A percentile compares a stretch with the other conserved stretches of the same genome.
These are phyloP conservation scores for Phytopythium cucurbitacearum DNA, from an alignment of 352 stramenopile species.

Conservation along the genomic window DNA sequence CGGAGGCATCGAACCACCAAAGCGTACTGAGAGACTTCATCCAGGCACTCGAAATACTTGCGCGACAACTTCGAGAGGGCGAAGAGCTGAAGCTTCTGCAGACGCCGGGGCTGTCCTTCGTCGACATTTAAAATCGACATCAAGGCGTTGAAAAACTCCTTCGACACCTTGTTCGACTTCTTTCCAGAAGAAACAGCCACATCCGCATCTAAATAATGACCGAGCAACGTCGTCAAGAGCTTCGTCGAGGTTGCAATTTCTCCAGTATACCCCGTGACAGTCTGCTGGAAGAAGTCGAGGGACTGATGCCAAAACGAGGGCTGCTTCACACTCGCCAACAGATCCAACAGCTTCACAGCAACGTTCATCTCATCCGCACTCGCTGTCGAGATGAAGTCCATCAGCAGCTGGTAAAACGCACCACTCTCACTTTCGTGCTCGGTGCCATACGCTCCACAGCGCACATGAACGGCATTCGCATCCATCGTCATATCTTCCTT, in stretches of 20 bases:
- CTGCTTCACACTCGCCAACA: slow-evolving; percentile 51
- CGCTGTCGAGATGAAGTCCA: slow-evolving; percentile 44
- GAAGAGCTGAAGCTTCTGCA: slow-evolving; percentile 42
- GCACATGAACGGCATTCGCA: slow-evolving; percentile 35
- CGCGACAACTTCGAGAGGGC: slow-evolving; percentile 33
- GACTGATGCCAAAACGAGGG: slow-evolving; percentile 60
- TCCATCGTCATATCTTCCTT: slow-evolving; percentile 83
- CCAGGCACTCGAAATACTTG: slow-evolving; percentile 39
- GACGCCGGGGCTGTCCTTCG: slow-evolving; percentile 16
- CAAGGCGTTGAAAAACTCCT: slow-evolving; percentile 52
- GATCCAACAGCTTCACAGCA: slow-evolving; percentile 54
- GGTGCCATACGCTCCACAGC: slow-evolving; percentile 42
- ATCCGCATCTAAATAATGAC: slow-evolving; percentile 44
- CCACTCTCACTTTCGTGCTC: slow-evolving; percentile 18
- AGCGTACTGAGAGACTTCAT: slow-evolving; percentile 41
- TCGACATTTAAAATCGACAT: slow-evolving; percentile 41
- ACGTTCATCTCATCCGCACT: slow-evolving; percentile 37
- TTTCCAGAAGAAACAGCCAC: slow-evolving; percentile 26
- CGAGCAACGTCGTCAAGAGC: slow-evolving; percentile 46
- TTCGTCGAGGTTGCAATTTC: slow-evolving; percentile 6
- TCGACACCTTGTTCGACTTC: slow-evolving; percentile 29
- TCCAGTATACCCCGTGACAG: slow-evolving; percentile 21
- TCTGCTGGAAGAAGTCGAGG: slow-evolving; percentile 55
- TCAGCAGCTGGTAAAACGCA: slow-evolving; percentile 40
- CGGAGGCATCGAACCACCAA: slow-evolving; percentile 44